These are phyloP conservation scores for Termitomyces sp. DNA, from an alignment of 768 basidiomycete genomes.

Conservation along the genomic window DNA sequence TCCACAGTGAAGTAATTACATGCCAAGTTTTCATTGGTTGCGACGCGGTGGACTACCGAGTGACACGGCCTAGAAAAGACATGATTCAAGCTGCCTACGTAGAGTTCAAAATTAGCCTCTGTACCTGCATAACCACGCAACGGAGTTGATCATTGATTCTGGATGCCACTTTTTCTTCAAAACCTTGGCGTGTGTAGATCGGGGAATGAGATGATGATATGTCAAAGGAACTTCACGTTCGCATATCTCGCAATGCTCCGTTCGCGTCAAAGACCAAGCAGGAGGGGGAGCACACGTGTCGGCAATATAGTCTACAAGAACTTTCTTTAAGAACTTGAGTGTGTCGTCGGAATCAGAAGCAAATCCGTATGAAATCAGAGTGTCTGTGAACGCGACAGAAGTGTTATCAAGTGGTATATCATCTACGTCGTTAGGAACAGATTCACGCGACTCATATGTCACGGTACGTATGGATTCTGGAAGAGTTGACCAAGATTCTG, in stretches of 20 bases:
- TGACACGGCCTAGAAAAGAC: conserved; percentile 40
- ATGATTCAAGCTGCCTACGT: neutral
- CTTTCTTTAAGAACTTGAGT: conserved; percentile 31
- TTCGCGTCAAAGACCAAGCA: conserved; percentile 46
- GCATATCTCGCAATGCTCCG: conserved; percentile 54
- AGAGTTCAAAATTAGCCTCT: neutral
- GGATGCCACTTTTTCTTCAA: conserved; percentile 54
- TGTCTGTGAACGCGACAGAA: conserved; percentile 40
- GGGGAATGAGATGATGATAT: conserved; percentile 57
- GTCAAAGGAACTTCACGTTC: conserved; percentile 50
- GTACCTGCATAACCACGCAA: conserved; percentile 56
- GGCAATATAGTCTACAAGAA: conserved; percentile 34
- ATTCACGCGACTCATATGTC: conserved; percentile 29
- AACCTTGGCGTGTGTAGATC: conserved; percentile 47
- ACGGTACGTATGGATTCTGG: conserved; percentile 28
- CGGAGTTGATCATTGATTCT: conserved; percentile 44
- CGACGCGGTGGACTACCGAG: conserved; percentile 43
- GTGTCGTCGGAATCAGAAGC: conserved; percentile 35
- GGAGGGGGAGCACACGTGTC: conserved; percentile 45
- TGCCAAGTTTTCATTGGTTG: conserved; percentile 46
- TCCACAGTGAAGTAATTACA: conserved; percentile 44
- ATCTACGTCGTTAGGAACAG: conserved; percentile 27
- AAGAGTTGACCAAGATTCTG: conserved; percentile 42
- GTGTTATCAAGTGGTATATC: conserved; percentile 30
- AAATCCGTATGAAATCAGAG: conserved; percentile 44